Percentiles rank a stretch among this genome's conserved stretches.
Evolutionary conservation across 768 basidiomycete species (phyloP).

Genomic region (Lyophyllum shimeji): DNA sequence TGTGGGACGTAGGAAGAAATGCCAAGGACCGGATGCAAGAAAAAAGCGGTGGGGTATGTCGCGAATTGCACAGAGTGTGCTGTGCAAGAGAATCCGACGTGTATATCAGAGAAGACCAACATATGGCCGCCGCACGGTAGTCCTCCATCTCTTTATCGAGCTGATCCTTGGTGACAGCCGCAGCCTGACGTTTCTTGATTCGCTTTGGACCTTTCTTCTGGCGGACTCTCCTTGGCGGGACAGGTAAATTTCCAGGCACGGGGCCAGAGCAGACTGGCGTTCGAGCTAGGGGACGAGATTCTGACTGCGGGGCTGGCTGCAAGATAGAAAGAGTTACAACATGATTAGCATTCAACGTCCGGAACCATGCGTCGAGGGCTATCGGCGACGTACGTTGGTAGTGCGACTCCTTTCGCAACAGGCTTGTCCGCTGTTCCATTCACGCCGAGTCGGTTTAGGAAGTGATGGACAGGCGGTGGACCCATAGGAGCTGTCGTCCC

Average conservation of each 20-base stretch:
- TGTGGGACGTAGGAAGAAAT: no score
- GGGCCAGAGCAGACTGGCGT: conserved; percentile 23
- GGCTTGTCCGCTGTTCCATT: conserved; percentile 4
- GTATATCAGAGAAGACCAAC: conserved; percentile 5
- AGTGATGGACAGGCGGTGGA: conserved; percentile 23
- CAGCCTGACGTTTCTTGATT: conserved; percentile 51
- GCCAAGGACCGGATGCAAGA: neutral
- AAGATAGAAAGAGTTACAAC: neutral
- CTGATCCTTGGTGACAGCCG: conserved; percentile 46
- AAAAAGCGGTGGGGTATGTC: neutral
- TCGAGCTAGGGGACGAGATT: neutral
- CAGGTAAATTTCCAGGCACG: conserved; percentile 17
- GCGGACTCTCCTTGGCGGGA: conserved; percentile 41
- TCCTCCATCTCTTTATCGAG: conserved; percentile 83
- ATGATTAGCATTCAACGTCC: neutral
- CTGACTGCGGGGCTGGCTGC: conserved; percentile 10
- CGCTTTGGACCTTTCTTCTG: conserved; percentile 76
- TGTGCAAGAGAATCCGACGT: neutral
- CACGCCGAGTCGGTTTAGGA: conserved; percentile 27
- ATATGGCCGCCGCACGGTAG: conserved; percentile 51
- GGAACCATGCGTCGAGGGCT: neutral
- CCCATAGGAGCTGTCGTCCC: conserved; percentile 24
- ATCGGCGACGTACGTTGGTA: conserved; percentile 17
- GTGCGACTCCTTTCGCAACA: conserved; percentile 10
- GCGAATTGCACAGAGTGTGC: neutral